Evolutionary conservation across 768 basidiomycete species (phyloP), one percentile per base, ranked within the genome.

Genomic region (Serendipita sp.): DNA sequence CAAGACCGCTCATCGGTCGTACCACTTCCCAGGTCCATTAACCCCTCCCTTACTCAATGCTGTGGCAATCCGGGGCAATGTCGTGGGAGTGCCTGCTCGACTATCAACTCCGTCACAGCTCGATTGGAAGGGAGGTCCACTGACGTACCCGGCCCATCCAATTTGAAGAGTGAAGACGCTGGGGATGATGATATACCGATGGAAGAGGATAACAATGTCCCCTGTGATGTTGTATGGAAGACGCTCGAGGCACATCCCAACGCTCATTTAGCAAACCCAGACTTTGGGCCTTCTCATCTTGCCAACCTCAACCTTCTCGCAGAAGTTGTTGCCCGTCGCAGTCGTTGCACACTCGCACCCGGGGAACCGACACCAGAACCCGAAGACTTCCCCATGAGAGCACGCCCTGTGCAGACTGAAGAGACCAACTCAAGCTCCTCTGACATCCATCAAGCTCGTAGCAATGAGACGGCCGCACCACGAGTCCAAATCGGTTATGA

Each of bases 231-330:
- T 64, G 90, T 90, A 5, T 93, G 91, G 88, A 81, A 81, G 33
- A 84, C 84, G 67, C 77, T 94, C 66, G 91, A 92, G 74, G 82
- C 83, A 10, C 92, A 95, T 73, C 92, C 92, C 1, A 93, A 91
- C 68, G 85, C 88, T 63, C 81, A 84, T 34, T 92, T 92, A 71
- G 55, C 18, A 10, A 60, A 60, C 34, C 55, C 55, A n/a, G 33
- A 31, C 10, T 8, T 37, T n/a, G 55, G 55, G 8, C 55, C 55
- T 23, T 60, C 55, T 3, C 55, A 60, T 60, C 27, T 60, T 4
- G 82, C 88, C 13, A 89, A 94, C 74, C 77, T 95, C 62, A 75
- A 83, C 2, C 78, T 95, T 63, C 80, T 95, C 48, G 92, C 92
- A 2, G 90, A 91, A 62, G 92, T 95, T 45, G 91, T 94, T 45